A percentile compares a stretch with the other conserved stretches of the same genome.
These are phyloP conservation scores for Macadamia integrifolia DNA, from an alignment of 164 flowering plant species.

Conservation along the genomic window DNA sequence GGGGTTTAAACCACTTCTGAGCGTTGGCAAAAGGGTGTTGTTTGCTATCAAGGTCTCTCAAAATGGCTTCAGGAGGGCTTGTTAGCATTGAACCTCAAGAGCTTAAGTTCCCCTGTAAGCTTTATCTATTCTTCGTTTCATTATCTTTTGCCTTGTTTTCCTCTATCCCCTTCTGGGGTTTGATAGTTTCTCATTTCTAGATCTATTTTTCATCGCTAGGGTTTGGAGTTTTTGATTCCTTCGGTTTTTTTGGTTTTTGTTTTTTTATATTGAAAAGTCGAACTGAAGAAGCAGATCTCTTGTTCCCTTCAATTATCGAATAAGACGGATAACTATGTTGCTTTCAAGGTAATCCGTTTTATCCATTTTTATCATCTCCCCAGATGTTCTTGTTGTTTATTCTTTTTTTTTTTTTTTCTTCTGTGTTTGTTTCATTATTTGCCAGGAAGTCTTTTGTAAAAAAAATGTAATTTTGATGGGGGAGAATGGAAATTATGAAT, in stretches of 20 bases:
- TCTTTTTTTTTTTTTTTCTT: constrained; percentile 2
- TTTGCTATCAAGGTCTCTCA: background rate
- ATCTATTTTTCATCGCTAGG: constrained; percentile 3
- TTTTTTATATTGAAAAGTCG: constrained; percentile 35
- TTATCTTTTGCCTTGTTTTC: background rate
- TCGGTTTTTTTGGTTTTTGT: background rate
- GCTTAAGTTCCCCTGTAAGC: constrained; percentile 36
- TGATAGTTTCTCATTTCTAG: background rate
- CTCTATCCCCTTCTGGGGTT: background rate
- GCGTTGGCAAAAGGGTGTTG: background rate
- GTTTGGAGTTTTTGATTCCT: constrained; percentile 5
- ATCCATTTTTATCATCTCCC: background rate
- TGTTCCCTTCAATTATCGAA: constrained; percentile 68
- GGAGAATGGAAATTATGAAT: background rate
- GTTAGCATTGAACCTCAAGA: constrained; percentile 36
- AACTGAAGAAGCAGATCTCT: constrained; percentile 84
- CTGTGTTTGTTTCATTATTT: background rate
- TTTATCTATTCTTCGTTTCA: background rate
- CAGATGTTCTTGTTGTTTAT: background rate
- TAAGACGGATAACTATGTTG: constrained; percentile 67
- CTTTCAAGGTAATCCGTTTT: constrained; percentile 60
- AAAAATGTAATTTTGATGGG: background rate
- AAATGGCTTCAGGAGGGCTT: constrained; percentile 30
- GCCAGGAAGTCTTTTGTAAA: background rate
- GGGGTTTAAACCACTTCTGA: constrained; percentile 1